These are phyloP conservation scores for Trichoderma brevicompactum DNA, from an alignment of 2,329 filamentous ascomycete species.

Conservation along the genomic window DNA sequence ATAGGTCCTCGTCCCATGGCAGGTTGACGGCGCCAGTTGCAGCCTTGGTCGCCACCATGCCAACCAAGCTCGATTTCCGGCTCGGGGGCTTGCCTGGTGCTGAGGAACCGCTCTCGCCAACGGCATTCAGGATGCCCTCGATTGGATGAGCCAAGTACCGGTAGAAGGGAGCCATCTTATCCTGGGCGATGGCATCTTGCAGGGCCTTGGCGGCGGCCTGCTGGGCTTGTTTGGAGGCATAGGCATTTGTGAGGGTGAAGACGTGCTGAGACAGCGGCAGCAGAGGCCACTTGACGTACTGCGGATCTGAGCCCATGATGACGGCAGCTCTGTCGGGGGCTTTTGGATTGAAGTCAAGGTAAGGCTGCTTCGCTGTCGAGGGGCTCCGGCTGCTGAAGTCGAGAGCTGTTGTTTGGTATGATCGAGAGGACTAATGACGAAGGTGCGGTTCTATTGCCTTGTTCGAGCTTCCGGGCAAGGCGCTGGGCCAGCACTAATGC, in stretches of 20 bases:
- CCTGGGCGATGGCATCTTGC: conserved; percentile 79
- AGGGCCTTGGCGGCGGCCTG: conserved; percentile 73
- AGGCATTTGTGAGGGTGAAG: conserved; percentile 83
- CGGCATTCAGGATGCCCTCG: conserved; percentile 78
- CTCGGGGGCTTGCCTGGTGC: conserved; percentile 61
- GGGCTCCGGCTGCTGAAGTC: not conserved
- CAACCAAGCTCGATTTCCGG: conserved; percentile 71
- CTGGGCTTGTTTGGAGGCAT: conserved; percentile 67
- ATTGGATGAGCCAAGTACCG: conserved; percentile 80
- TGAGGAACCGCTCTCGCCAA: conserved; percentile 65
- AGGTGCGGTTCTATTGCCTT: conserved; percentile 18
- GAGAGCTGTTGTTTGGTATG: conserved; percentile 1
- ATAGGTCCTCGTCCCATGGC: conserved; percentile 89
- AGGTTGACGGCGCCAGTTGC: conserved; percentile 68
- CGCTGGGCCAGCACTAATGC: conserved; percentile 15
- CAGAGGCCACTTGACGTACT: conserved; percentile 83
- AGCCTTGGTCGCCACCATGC: conserved; percentile 75
- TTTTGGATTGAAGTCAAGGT: not conserved
- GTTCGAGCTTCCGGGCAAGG: conserved; percentile 27
- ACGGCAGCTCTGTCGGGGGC: conserved; percentile 27
- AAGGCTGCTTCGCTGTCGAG: not conserved
- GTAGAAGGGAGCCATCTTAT: conserved; percentile 89
- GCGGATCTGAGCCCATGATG: conserved; percentile 78
- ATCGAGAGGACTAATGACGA: conserved; percentile 20
- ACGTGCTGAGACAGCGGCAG: conserved; percentile 83